These are phyloP conservation scores for Lodderomyces beijingensis DNA, from an alignment of 1,139 yeast genomes.

Conservation along the genomic window DNA sequence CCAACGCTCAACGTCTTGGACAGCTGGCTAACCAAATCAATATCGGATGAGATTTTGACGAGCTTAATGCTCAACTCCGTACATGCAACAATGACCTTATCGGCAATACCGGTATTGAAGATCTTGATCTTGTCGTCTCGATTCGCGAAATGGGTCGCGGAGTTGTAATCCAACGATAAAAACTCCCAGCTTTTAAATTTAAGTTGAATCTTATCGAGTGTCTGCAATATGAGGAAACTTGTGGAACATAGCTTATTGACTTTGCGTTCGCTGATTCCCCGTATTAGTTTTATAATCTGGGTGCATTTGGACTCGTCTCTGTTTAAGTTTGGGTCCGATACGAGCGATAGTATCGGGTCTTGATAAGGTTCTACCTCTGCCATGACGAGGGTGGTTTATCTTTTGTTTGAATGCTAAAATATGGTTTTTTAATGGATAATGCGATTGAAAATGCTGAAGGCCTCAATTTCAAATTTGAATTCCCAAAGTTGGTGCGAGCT, in stretches of 20 bases:
- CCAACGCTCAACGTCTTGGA: constrained; percentile 38
- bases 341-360: constrained; percentile 47
- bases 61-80: constrained; percentile 42
- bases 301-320: constrained; percentile 40
- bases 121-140: constrained; percentile 29
- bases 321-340: constrained; percentile 48
- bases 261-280: constrained; percentile 39
- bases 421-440: no score
- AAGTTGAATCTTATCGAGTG: constrained; percentile 47
- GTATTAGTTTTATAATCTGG: constrained; percentile 38
- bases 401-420: no score
- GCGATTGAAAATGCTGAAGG: no score
- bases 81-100: constrained; percentile 46
- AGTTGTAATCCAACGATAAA: constrained; percentile 49
- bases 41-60: constrained; percentile 38
- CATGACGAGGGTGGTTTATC: no score
- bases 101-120: constrained; percentile 46
- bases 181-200: constrained; percentile 54
- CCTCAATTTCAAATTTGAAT: no score
- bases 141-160: constrained; percentile 34
- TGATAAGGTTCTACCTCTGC: constrained; percentile 25
- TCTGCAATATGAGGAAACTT: constrained; percentile 44
- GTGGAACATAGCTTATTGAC: constrained; percentile 50
- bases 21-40: constrained; percentile 43
- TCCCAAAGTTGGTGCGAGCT: no score